Percentiles rank a stretch among this genome's conserved stretches.
Evolutionary conservation across 2,329 filamentous ascomycete species (phyloP).

Genomic region (Ophidiomyces ophidiicola): DNA sequence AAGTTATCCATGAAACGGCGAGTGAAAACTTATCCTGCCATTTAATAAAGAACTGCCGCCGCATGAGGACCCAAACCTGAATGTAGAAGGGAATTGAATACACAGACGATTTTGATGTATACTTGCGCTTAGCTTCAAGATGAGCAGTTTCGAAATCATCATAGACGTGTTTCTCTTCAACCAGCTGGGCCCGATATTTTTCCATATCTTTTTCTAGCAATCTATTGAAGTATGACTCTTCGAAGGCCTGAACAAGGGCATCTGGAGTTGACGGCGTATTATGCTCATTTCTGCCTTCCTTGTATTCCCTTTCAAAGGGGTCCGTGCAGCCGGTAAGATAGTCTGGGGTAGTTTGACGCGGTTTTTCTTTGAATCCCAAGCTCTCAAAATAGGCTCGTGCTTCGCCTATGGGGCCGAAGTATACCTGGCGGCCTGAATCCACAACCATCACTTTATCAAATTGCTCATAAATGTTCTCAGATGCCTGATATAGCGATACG

Average conservation of each 20-base stretch:
- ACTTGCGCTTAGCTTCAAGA: slow-evolving; percentile 62
- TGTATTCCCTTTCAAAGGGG: slow-evolving; percentile 68
- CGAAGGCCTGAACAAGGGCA: slow-evolving; percentile 51
- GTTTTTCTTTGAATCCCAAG: slow-evolving; percentile 61
- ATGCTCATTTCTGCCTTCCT: slow-evolving; percentile 41
- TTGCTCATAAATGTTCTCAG: slow-evolving; percentile 64
- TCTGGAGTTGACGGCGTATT: slow-evolving; percentile 54
- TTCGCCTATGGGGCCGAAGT: slow-evolving; percentile 56
- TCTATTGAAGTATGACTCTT: slow-evolving; percentile 40
- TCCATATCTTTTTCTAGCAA: slow-evolving; percentile 38
- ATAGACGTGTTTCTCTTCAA: slow-evolving; percentile 53
- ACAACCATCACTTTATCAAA: slow-evolving; percentile 81
- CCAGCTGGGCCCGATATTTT: slow-evolving; percentile 53
- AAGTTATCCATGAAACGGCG: slow-evolving; percentile 52
- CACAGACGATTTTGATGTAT: slow-evolving; percentile 58
- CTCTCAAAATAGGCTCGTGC: slow-evolving; percentile 64
- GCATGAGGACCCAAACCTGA: slow-evolving; percentile 48
- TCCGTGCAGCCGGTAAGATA: slow-evolving; percentile 75
- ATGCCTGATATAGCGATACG: slow-evolving; percentile 75
- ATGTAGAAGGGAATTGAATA: slow-evolving; percentile 74
- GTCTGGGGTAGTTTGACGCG: slow-evolving; percentile 67
- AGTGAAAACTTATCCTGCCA: slow-evolving; percentile 65
- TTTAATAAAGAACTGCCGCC: slow-evolving; percentile 67
- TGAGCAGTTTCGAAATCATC: slow-evolving; percentile 69
- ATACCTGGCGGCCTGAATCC: slow-evolving; percentile 62